Evolutionary conservation across 139 green algal species (phyloP), one percentile per base, ranked within the genome.

Genomic region (Microglena sp.): DNA sequence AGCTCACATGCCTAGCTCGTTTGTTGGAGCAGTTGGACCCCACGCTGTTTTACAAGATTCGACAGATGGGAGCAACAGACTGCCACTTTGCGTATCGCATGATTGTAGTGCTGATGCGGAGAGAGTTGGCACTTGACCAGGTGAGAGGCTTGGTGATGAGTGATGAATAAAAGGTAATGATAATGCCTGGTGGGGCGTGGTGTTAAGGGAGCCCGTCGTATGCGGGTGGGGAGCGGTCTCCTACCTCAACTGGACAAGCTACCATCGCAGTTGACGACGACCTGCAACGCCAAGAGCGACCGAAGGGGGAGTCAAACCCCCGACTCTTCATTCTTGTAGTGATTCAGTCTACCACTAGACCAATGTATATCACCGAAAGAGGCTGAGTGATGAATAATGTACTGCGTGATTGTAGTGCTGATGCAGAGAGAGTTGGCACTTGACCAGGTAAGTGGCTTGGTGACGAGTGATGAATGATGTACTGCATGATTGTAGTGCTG

Each of bases 1-100:
- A 88, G 66, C 75, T 93, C 50, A 36, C 35, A 7, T 40, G 53
- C 44, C 63, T 95, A 33, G 62, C 69, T 0, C 50, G 32, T 1
- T 65, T 93, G n/a, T 35, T 92, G 33, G 33, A 60, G 1, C 40
- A 45, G 36, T 70, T 73, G 24, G 86, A 92, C 72, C 70, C 74
- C 4, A 8, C 40, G 3, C 64, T 85, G 7, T 72, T 27, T 36
- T 33, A 36, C 33, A 72, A 80, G 64, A 60, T 76, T 11, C 0
- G 18, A 0, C 32, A 55, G 31, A 54, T 81, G 45, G 77, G 71
- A 0, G 81, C 84, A 0, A 71, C 55, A 11, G 77, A 89, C 65
- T 95, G 82, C 73, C 83, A 86, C 72, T 95, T 95, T 72, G 87
- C 82, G 1, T 89, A 95, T 66, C 80, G 88, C 61, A 89, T 91